Evolutionary conservation across 306 rosid species (phyloP).

Genomic region (Cercis canadensis): DNA sequence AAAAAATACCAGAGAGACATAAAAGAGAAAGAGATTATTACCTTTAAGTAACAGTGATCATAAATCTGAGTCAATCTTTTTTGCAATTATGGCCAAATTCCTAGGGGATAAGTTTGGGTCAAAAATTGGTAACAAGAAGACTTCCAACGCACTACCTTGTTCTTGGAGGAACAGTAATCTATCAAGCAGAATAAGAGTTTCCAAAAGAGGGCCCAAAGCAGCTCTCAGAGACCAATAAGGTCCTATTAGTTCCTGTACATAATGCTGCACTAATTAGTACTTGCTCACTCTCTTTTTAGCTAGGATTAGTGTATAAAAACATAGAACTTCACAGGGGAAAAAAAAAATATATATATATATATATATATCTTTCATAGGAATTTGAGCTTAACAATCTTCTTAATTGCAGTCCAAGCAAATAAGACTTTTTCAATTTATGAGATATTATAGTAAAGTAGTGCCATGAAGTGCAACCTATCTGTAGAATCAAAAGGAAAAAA

Average conservation of each 20-base stretch:
- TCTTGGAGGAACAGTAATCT: conserved; percentile 87
- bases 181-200: conserved; percentile 88
- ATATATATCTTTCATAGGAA: neutral
- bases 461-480: too few relatives aligned
- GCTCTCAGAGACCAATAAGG: conserved; percentile 98
- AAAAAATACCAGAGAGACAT: conserved; percentile 15
- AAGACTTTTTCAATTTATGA: too few relatives aligned
- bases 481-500: too few relatives aligned
- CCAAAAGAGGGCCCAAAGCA: conserved; percentile 86
- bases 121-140: conserved; percentile 70
- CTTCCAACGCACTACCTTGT: conserved; percentile 72
- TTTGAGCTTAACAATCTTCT: conserved; percentile 4
- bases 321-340: neutral
- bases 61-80: conserved; percentile 50
- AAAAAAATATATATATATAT: neutral
- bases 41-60: conserved; percentile 40
- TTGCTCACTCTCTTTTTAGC: conserved; percentile 1
- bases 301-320: conserved; percentile 24
- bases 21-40: neutral
- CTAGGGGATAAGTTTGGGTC: conserved; percentile 84
- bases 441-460: too few relatives aligned
- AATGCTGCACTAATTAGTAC: conserved; percentile 34
- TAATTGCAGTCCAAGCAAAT: too few relatives aligned
- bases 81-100: conserved; percentile 88
- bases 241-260: conserved; percentile 75